Evolutionary conservation across 345 rosid genomes (phyloP).

Genomic region (Jatropha curcas): DNA sequence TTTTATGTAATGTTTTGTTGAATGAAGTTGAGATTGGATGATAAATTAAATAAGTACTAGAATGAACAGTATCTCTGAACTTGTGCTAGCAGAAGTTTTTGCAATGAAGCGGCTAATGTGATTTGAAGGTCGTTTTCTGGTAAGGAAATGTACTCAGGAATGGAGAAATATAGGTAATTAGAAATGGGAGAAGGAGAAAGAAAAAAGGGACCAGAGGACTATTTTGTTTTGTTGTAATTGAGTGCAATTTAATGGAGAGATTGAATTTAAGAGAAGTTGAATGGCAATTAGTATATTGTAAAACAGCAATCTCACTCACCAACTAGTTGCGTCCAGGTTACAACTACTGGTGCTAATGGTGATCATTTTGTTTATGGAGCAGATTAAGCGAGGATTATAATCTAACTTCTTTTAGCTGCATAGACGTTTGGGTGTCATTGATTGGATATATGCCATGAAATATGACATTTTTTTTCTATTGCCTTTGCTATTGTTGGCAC

Average conservation of each 20-base stretch:
- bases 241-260: slow-evolving; percentile 2
- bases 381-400: too few species aligned
- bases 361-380: slow-evolving; percentile 1
- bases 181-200: slow-evolving; percentile 9
- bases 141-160: background rate
- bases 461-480: background rate
- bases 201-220: background rate
- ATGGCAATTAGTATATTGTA: background rate
- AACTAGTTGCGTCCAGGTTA: background rate
- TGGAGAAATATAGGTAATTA: slow-evolving; percentile 20
- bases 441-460: background rate
- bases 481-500: background rate
- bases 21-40: slow-evolving; percentile 42
- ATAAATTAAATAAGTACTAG: slow-evolving; percentile 29
- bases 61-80: slow-evolving; percentile 22
- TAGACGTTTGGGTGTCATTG: background rate
- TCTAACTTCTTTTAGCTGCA: background rate
- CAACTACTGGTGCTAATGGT: slow-evolving; percentile 3
- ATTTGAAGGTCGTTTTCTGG: background rate
- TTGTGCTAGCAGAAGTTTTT: slow-evolving; percentile 20
- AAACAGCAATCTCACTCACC: slow-evolving; percentile 7
- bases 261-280: slow-evolving; percentile 18
- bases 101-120: slow-evolving; percentile 26
- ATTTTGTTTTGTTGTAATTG: slow-evolving; percentile 12
- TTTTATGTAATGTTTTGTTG: slow-evolving; percentile 23